Base-by-base conservation (phyloP, 1,284 basidiomycete species). In the Cryptococcus floricola region DNA sequence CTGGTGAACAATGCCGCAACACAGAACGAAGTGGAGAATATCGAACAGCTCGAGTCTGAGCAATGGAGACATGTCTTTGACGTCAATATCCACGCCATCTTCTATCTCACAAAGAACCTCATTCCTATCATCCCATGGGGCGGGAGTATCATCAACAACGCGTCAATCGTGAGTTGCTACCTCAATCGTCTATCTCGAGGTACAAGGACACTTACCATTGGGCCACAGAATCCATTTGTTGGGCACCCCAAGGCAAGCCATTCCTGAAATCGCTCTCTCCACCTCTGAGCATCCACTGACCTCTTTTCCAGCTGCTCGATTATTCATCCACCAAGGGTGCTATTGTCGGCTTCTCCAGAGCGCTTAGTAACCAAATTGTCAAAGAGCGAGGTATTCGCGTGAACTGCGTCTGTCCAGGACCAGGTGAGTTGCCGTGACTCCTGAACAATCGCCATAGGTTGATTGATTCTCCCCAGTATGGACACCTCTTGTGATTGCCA, bases 321-420 rank as follows among this genome's bases (percentile, higher is more conserved):
- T 84, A 83, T 66, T 81, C 81, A 16, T 71, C 81, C 1, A 83
- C 82, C 18, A 84, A 83, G 67, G 82, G 82, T n/a, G 80, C 81
- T 7, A 81, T 82, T 46, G 74, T 82, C 45, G 80, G 61, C 5
- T 81, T 83, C 62, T 72, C 74, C 5, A 58, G 78, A 39, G 81
- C 79, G 0, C 69, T 84, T 46, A 80, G 77, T 55, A 83, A 83
- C 65, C 82, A 84, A 66, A 77, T 83, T 47, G 79, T 83, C 34
- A 79, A 80, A 53, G 78, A 81, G 53, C 80, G 78, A 61, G 79
- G 79, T 12, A 80, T 83, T 54, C 71, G 83, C 18, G 81, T 82
- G 56, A 82, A 83, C 66, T 76, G 73, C 19, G 78, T 83, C 48
- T 81, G 81, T 3, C 81, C 82, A 1, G 82, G 82, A 16, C 66